Evolutionary conservation across 306 rosid genomes (phyloP), one percentile per base, ranked within the genome.

Genomic region (Pterocarpus macrocarpus): DNA sequence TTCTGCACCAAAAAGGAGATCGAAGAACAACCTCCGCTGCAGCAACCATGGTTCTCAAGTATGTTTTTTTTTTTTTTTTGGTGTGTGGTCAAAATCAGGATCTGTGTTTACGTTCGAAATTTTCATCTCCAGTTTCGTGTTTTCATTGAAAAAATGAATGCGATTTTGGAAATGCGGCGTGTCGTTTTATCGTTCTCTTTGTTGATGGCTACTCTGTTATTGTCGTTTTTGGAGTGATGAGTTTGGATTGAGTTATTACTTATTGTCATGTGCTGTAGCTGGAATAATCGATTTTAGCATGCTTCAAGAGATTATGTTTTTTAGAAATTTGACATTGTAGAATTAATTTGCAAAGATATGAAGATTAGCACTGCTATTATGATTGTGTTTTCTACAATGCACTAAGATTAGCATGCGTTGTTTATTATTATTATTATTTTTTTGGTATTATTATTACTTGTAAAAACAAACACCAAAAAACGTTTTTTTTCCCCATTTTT

Each of bases 21-120:
- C 17, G 34, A 52, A 62, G 85, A 55, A 70, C 53, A 45, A 3
- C 69, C 49, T 30, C 61, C 30, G 52, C 85, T 36, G 38, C 78
- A 65, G 82, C 87, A 74, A 85, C 87, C 82, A 93, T 93, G 97
- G 96, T 93, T 87, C 91, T 93, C 86, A 93, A 93, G 97, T 91
- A 47, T 5, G 89, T 67, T 45, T 78, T 38, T 47, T 28, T 32
- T 9, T 15, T 13, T 7, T 17, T 5, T n/a, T n/a, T 4, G 2
- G 1, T 5, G 5, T 5, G 3, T 1, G 5, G 5, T 38, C 81
- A 2, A 8, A 62, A 61, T 76, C 68, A 32, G 50, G 63, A 45
- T 77, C 75, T 44, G 0, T 15, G 3, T 11, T 63, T 28, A 63
- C 14, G 11, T 36, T 76, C 1, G 2, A 22, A 15, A 15, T 8